Percentiles rank a stretch among this genome's conserved stretches.
These are phyloP conservation scores for Phoma sp. DNA, from an alignment of 2,329 filamentous ascomycete species.

Conservation along the genomic window DNA sequence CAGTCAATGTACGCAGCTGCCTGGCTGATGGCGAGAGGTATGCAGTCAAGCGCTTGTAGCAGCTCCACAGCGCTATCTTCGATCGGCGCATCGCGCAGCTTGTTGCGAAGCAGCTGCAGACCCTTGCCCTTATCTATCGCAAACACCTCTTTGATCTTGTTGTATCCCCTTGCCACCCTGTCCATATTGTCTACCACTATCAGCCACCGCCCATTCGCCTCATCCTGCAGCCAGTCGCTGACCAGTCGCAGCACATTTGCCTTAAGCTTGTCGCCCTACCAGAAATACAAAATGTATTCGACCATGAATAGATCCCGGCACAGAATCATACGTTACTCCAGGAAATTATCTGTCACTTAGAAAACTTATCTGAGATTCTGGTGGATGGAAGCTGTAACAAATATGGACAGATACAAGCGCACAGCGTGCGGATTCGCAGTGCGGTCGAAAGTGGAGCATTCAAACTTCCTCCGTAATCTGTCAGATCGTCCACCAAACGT, in stretches of 20 bases:
- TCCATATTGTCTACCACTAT: slow-evolving; percentile 35
- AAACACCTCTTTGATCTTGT: slow-evolving; percentile 17
- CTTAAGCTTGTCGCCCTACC: no score
- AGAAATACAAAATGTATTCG: no score
- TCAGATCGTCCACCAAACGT: no score
- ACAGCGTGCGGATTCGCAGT: no score
- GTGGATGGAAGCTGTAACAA: no score
- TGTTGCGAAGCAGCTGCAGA: slow-evolving; percentile 19
- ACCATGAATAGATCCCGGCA: no score
- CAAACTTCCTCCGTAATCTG: no score
- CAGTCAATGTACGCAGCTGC: slow-evolving; percentile 44
- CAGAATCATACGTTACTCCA: no score
- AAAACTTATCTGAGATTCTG: no score
- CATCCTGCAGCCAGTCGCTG: slow-evolving; percentile 21
- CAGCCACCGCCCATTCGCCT: slow-evolving; percentile 25
- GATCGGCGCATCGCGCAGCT: background rate
- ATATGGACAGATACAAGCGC: no score
- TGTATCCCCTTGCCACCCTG: slow-evolving; percentile 12
- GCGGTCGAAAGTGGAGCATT: no score
- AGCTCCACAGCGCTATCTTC: slow-evolving; percentile 6
- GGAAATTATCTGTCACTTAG: no score
- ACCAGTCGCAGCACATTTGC: slow-evolving; percentile 21
- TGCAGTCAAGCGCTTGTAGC: slow-evolving; percentile 28
- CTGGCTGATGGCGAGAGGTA: slow-evolving; percentile 45
- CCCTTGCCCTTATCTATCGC: slow-evolving; percentile 20